These are phyloP conservation scores for Ensete glaucum DNA, from an alignment of 176 grass and related monocot genomes.

Conservation along the genomic window DNA sequence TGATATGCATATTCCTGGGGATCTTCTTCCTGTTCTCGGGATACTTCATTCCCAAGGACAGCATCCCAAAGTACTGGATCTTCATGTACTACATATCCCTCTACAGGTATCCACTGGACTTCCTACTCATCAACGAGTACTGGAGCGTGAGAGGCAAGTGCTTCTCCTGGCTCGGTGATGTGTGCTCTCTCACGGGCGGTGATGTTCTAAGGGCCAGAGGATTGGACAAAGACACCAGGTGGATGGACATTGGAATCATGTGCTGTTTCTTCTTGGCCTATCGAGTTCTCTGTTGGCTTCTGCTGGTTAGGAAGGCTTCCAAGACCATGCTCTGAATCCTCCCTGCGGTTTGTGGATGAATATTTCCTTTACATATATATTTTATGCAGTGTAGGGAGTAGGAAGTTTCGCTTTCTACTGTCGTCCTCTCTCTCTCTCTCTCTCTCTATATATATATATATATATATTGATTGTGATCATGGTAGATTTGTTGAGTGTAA, in stretches of 20 bases:
- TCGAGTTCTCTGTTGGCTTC: slow-evolving; percentile 71
- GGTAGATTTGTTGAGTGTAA: too few species aligned
- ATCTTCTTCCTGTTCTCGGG: slow-evolving; percentile 94
- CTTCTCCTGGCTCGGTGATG: slow-evolving; percentile 35
- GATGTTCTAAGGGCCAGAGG: slow-evolving; percentile 63
- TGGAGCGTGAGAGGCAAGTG: slow-evolving; percentile 30
- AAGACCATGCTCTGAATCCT: slow-evolving; percentile 52
- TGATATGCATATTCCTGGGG: slow-evolving; percentile 71
- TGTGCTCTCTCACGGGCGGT: slow-evolving; percentile 37
- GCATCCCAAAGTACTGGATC: slow-evolving; percentile 75
- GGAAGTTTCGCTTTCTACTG: too few species aligned
- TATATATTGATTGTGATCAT: too few species aligned
- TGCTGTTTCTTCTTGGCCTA: slow-evolving; percentile 62
- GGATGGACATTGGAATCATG: slow-evolving; percentile 70
- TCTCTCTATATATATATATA: too few species aligned
- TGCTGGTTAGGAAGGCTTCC: slow-evolving; percentile 63
- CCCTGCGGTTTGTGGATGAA: too few species aligned
- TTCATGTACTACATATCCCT: slow-evolving; percentile 96
- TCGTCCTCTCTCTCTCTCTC: too few species aligned
- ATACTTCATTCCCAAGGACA: slow-evolving; percentile 82
- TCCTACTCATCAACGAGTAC: slow-evolving; percentile 87
- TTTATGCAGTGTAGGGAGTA: too few species aligned
- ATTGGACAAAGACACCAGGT: slow-evolving; percentile 50
- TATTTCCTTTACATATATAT: too few species aligned
- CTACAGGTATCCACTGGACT: slow-evolving; percentile 76